Percentiles rank a stretch among this genome's conserved stretches.
Evolutionary conservation across 345 rosid species (phyloP).

Genomic region (Eucalyptus cloeziana): DNA sequence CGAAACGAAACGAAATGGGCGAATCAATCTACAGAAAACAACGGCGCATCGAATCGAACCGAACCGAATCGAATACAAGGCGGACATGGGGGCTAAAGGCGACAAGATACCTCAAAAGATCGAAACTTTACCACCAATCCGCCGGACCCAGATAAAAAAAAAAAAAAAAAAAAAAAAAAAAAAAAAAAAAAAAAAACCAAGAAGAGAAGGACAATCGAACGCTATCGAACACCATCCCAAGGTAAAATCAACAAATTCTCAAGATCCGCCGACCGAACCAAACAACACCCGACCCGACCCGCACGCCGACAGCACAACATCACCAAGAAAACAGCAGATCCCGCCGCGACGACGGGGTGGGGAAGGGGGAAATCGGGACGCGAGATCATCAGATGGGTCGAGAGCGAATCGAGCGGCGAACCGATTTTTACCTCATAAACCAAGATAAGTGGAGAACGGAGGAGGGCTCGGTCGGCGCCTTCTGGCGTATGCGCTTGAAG

Average conservation of each 20-base stretch:
- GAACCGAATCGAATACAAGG: background rate
- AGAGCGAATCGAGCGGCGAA: background rate
- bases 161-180: background rate
- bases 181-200: background rate
- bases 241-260: background rate
- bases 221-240: background rate
- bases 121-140: background rate
- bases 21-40: background rate
- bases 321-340: background rate
- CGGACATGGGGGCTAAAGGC: background rate
- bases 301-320: background rate
- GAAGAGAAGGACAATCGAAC: background rate
- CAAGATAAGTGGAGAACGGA: background rate
- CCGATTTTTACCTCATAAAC: background rate
- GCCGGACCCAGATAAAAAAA: background rate
- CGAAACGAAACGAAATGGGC: background rate
- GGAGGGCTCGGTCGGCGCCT: background rate
- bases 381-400: background rate
- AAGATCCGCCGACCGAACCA: background rate
- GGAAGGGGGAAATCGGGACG: accelerated
- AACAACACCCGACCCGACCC: background rate
- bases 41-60: background rate
- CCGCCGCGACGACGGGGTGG: background rate
- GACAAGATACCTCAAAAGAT: background rate
- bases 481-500: background rate